Conservation (phyloP, 2,329 filamentous ascomycete species). For the Sporothrix pallida region DNA sequence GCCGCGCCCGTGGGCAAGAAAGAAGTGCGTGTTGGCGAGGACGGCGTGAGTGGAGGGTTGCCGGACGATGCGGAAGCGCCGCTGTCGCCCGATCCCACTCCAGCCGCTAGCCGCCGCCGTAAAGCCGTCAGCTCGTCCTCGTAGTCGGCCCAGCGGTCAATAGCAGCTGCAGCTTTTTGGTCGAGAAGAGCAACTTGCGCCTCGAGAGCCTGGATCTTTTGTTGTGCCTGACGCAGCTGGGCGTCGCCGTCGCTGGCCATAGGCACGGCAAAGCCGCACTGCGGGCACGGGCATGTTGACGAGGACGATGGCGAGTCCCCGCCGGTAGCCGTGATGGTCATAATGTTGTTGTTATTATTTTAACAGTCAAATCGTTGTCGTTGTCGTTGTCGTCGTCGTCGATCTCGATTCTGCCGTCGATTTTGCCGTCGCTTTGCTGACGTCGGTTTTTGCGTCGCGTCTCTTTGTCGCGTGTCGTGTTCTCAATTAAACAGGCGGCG, state of each 20-base stretch:
- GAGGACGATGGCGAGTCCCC: slow-evolving; percentile 6
- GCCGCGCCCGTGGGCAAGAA: slow-evolving; percentile 55
- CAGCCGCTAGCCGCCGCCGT: slow-evolving; percentile 46
- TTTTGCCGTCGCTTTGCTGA: neutral
- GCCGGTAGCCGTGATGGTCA: slow-evolving; percentile 23
- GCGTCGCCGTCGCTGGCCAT: slow-evolving; percentile 12
- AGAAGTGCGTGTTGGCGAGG: slow-evolving; percentile 49
- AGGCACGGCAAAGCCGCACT: slow-evolving; percentile 35
- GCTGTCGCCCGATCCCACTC: neutral
- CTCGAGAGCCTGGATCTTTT: slow-evolving; percentile 71
- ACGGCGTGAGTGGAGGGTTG: slow-evolving; percentile 39
- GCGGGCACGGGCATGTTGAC: slow-evolving; percentile 35
- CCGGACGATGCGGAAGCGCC: slow-evolving; percentile 38
- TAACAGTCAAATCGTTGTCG: too few species aligned
- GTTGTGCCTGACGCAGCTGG: slow-evolving; percentile 60
- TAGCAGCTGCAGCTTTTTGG: slow-evolving; percentile 69
- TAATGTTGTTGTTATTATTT: neutral
- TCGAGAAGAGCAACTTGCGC: slow-evolving; percentile 72
- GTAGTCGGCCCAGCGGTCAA: slow-evolving; percentile 75
- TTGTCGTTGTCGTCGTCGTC: neutral
- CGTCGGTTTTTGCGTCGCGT: neutral
- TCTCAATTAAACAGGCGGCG: slow-evolving; percentile 5
- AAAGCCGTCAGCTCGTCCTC: slow-evolving; percentile 75
- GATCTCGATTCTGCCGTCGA: neutral
- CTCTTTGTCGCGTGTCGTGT: slow-evolving; percentile 13